Percentiles rank a stretch among this genome's conserved stretches.
These are phyloP conservation scores for Fusarium subglutinans DNA, from an alignment of 2,329 filamentous ascomycete genomes.

Conservation along the genomic window DNA sequence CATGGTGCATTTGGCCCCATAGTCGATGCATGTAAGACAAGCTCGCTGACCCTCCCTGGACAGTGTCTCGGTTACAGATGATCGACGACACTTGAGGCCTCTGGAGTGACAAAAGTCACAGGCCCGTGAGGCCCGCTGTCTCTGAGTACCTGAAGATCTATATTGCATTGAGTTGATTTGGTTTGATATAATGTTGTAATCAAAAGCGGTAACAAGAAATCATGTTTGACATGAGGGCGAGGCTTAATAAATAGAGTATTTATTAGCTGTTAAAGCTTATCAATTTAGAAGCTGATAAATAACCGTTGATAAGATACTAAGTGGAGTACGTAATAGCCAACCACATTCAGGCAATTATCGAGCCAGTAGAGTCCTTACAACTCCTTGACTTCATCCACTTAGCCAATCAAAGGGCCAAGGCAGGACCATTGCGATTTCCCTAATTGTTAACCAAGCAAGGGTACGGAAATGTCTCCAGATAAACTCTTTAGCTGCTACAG, in stretches of 20 bases:
- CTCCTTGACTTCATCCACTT: background rate
- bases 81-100: background rate
- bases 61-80: background rate
- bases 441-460: too few relatives aligned
- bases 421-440: background rate
- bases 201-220: background rate
- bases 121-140: background rate
- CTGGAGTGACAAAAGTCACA: conserved; percentile 2
- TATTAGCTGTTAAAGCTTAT: background rate
- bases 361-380: too few relatives aligned
- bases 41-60: too few relatives aligned
- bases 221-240: too few relatives aligned
- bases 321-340: background rate
- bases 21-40: background rate
- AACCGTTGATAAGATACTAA: background rate
- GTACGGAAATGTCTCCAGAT: too few relatives aligned
- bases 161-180: background rate
- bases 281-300: conserved; percentile 1
- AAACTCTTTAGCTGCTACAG: too few relatives aligned
- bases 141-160: background rate
- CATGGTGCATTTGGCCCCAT: background rate
- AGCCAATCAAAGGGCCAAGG: background rate
- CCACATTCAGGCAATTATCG: background rate
- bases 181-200: background rate
- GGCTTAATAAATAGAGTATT: background rate